Base-by-base conservation (phyloP, 768 basidiomycete species). In the Kwoniella dejecticola region DNA sequence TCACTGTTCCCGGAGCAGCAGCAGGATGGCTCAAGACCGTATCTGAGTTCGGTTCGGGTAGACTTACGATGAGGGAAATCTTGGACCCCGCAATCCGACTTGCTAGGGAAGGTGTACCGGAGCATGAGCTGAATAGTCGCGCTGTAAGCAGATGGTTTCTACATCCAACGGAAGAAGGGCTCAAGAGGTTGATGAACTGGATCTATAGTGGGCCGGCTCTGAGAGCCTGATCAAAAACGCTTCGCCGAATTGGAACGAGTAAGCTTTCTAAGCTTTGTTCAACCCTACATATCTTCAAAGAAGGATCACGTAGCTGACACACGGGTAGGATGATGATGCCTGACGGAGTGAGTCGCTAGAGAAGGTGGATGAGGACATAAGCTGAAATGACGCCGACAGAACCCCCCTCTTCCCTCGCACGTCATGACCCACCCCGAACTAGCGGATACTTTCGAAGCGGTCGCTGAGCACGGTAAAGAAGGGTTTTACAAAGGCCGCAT, bases 11-110 rank as follows among this genome's bases (percentile, higher is more conserved):
- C 85, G 93, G 95, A 52, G 89, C 90, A n/a, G 90, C 94, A 2
- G 90, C 92, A 31, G 92, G 92, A 15, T 98, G 95, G 94, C 82
- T 90, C 17, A 96, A 97, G 77, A 89, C 92, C 0, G 83, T 97
- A 31, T 85, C 89, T 62, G 81, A 82, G 38, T 86, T 96, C 55
- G 95, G 95, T 17, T 90, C 86, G 64, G 88, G 90, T 10, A 86
- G 84, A 61, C 57, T 89, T 3, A 81, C 80, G 1, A 66, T 88
- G 46, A 84, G 84, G 2, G 90, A 97, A 15, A 83, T 93, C 29
- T 82, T 98, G 24, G 88, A 81, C 24, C 96, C 96, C 56, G 96
- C 94, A 1, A 96, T 96, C 59, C 82, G 88, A 40, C 81, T 98
- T 55, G 96, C 94, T 6, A 90, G 95, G 76, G 88, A 91, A 79